Percentiles rank a stretch among this genome's conserved stretches.
Conservation (phyloP, 78 protist genomes). For the Monocercomonoides exilis region DNA sequence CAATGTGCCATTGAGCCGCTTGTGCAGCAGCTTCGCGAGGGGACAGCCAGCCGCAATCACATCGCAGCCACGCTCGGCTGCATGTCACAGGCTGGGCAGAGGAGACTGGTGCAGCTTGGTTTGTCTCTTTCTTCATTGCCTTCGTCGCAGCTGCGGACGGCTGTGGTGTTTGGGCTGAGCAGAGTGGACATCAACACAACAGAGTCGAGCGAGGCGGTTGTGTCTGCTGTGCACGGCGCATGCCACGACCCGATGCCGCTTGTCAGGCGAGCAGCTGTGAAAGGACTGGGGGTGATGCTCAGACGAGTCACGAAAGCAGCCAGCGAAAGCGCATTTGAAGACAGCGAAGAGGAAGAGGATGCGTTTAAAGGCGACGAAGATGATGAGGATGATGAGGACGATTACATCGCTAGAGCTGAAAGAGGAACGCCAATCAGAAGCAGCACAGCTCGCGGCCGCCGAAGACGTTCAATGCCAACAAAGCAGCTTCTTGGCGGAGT, state of each 20-base stretch:
- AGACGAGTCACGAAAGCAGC: too few species aligned
- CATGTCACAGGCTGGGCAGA: background rate
- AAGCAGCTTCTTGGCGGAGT: background rate
- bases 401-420: too few species aligned
- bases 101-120: background rate
- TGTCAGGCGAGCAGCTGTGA: background rate
- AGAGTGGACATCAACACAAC: background rate
- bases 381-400: too few species aligned
- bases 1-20: too few species aligned
- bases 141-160: background rate
- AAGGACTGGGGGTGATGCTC: too few species aligned
- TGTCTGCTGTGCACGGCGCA: background rate
- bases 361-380: too few species aligned
- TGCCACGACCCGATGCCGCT: constrained; percentile 7
- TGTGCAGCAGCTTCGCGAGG: background rate
- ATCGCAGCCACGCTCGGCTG: background rate
- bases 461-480: background rate
- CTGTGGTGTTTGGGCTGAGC: background rate
- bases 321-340: too few species aligned
- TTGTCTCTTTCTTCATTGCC: too few species aligned
- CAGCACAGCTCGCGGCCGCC: too few species aligned
- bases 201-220: background rate
- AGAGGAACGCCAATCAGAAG: too few species aligned
- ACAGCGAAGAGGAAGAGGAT: too few species aligned
- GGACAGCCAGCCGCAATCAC: background rate